Evolutionary conservation across 2,329 filamentous ascomycete genomes (phyloP).

Genomic region (Uncinocarpus reesii): DNA sequence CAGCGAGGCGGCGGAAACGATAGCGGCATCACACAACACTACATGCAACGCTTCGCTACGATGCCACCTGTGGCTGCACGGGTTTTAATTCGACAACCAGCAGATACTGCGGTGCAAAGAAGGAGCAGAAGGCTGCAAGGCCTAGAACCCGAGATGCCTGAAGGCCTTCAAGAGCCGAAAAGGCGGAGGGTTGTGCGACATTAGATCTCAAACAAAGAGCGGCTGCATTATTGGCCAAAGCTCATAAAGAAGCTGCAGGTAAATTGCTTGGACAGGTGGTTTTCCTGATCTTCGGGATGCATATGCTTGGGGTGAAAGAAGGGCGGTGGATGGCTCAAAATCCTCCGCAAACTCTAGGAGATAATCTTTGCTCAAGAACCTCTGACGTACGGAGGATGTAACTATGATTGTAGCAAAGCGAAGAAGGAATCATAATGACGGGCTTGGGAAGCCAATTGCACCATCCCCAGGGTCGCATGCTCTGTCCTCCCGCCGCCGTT

Average conservation of each 20-base stretch:
- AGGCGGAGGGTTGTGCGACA: background rate
- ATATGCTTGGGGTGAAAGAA: too few relatives aligned
- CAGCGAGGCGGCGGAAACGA: background rate
- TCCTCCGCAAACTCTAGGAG: too few relatives aligned
- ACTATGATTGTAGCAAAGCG: too few relatives aligned
- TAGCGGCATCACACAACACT: background rate
- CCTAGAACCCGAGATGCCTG: slow-evolving; percentile 8
- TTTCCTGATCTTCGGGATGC: too few relatives aligned
- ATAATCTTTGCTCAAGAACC: too few relatives aligned
- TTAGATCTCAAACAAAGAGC: background rate
- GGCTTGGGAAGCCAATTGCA: background rate
- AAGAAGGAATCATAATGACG: too few relatives aligned
- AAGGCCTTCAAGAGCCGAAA: background rate
- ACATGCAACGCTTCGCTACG: background rate
- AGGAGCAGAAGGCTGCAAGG: slow-evolving; percentile 9
- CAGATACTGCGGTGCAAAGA: background rate
- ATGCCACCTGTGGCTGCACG: background rate
- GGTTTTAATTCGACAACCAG: background rate
- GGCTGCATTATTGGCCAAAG: background rate
- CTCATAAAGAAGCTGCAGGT: background rate
- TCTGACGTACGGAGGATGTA: too few relatives aligned
- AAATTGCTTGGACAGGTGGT: background rate
- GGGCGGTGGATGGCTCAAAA: too few relatives aligned
- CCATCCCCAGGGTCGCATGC: background rate
- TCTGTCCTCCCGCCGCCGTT: background rate